Base-by-base conservation (phyloP, 2,329 filamentous ascomycete genomes). In the Penicillium sp. region DNA sequence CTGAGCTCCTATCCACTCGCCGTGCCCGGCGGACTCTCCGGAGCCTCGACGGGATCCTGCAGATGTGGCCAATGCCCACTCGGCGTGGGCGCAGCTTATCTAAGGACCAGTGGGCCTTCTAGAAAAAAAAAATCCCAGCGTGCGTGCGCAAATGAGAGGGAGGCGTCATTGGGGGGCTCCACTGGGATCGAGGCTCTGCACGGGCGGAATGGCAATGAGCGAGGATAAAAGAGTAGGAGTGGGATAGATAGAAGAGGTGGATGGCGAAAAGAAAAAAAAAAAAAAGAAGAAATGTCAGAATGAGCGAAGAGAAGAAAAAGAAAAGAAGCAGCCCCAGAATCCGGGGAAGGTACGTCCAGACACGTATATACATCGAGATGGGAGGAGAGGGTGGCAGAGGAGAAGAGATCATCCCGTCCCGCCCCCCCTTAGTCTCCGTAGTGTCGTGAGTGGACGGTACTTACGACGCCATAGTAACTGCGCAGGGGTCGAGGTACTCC, bases 391-490 rank as follows among this genome's bases (percentile, higher is more conserved):
- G 6, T 4, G 25, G 11, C 25, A 7, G 10, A n/a, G 14, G 39
- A 33, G 35, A 27, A 43, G 25, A 33, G 46, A 53, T 51, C 48
- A 50, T 53, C 51, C 48, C 49, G 48, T 50, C 47, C 48, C 48
- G 48, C 46, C 43, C 48, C 31, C 29, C 15, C 26, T 17, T 10
- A 28, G 26, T 28, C n/a, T n/a, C n/a, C n/a, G n/a, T n/a, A n/a
- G n/a, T n/a, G n/a, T n/a, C n/a, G n/a, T n/a, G n/a, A n/a, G n/a
- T n/a, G n/a, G n/a, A n/a, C n/a, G n/a, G n/a, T n/a, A n/a, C n/a
- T n/a, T n/a, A n/a, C n/a, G n/a, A n/a, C n/a, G n/a, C n/a, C n/a
- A n/a, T n/a, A n/a, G n/a, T n/a, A n/a, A n/a, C n/a, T n/a, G n/a
- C n/a, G n/a, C n/a, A n/a, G n/a, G n/a, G n/a, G n/a, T n/a, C n/a